Evolutionary conservation across 1,284 basidiomycete genomes (phyloP).

Genomic region (Tremellales sp.): DNA sequence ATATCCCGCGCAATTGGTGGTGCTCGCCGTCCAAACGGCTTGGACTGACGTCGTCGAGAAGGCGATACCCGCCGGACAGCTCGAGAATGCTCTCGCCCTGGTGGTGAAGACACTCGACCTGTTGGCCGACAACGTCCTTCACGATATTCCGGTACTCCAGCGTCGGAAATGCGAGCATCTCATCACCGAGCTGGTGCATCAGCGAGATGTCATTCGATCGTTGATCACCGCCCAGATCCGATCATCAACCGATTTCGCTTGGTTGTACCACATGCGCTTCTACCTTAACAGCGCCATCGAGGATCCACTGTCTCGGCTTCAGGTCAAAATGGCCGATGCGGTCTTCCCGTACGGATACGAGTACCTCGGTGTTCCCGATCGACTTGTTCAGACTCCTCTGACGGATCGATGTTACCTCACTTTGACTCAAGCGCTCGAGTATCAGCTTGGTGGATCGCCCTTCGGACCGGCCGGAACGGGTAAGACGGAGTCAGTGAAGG

Average conservation of each 20-base stretch:
- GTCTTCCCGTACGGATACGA: constrained; percentile 98
- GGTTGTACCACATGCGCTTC: constrained; percentile 99
- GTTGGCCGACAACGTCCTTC: constrained; percentile 90
- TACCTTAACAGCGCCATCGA: constrained; percentile 71
- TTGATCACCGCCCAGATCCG: constrained; percentile 66
- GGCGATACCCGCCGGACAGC: constrained; percentile 58
- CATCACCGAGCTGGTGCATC: constrained; percentile 97
- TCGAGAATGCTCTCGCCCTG: constrained; percentile 65
- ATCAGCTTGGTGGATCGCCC: constrained; percentile 91
- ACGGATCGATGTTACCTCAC: constrained; percentile 98
- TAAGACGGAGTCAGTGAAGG: constrained; percentile 99
- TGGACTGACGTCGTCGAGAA: constrained; percentile 87
- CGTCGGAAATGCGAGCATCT: constrained; percentile 97
- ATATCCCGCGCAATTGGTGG: constrained; percentile 93
- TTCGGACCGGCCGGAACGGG: constrained; percentile 99
- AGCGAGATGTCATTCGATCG: constrained; percentile 85
- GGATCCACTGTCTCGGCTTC: constrained; percentile 73
- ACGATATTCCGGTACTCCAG: constrained; percentile 80
- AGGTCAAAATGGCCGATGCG: constrained; percentile 84
- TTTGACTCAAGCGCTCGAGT: constrained; percentile 90
- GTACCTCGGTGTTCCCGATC: constrained; percentile 93
- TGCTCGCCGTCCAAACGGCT: constrained; percentile 85
- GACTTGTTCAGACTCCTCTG: constrained; percentile 94
- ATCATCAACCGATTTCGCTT: constrained; percentile 73
- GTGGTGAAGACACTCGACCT: constrained; percentile 82